Percentiles rank a stretch among this genome's conserved stretches.
phyloP scores from a whole-genome alignment of 2,329 filamentous ascomycete species.

The Talaromyces marneffei region DNA sequence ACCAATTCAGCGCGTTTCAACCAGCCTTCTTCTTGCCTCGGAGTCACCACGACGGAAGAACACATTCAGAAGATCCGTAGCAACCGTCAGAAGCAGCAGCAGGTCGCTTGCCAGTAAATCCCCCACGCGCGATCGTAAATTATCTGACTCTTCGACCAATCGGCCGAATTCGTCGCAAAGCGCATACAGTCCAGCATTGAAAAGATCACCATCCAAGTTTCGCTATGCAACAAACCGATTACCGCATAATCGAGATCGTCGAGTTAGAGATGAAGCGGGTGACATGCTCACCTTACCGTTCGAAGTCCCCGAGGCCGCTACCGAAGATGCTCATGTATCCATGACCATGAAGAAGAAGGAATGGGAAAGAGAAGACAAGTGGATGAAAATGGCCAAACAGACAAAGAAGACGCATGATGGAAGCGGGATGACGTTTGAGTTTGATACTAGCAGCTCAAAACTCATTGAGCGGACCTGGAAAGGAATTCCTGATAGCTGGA shows the following conservation, averaged over 20 bases:
- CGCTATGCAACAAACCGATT: constrained; percentile 50
- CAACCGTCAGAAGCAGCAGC: constrained; percentile 40
- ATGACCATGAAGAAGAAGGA: constrained; percentile 53
- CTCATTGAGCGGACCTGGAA: constrained; percentile 93
- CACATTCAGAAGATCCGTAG: constrained; percentile 46
- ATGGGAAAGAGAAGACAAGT: constrained; percentile 59
- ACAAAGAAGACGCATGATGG: constrained; percentile 44
- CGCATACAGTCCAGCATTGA: constrained; percentile 37
- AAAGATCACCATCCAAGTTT: constrained; percentile 40
- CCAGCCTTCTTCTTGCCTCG: constrained; percentile 52
- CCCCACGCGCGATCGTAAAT: constrained; percentile 29
- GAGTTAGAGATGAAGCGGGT: constrained; percentile 54
- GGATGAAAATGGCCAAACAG: constrained; percentile 59
- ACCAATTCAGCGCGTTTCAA: constrained; percentile 54
- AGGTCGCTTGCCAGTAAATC: constrained; percentile 40
- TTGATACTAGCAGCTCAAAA: constrained; percentile 76
- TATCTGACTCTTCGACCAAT: constrained; percentile 37
- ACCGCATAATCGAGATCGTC: constrained; percentile 50
- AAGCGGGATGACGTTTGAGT: constrained; percentile 65
- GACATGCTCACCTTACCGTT: constrained; percentile 60
- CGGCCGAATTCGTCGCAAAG: constrained; percentile 45
- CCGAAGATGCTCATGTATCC: constrained; percentile 44
- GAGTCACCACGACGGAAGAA: constrained; percentile 51
- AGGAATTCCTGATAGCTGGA: constrained; percentile 94
- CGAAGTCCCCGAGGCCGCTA: constrained; percentile 42